These are phyloP conservation scores for Cenococcum geophilum DNA, from an alignment of 495 filamentous ascomycete genomes.

Conservation along the genomic window DNA sequence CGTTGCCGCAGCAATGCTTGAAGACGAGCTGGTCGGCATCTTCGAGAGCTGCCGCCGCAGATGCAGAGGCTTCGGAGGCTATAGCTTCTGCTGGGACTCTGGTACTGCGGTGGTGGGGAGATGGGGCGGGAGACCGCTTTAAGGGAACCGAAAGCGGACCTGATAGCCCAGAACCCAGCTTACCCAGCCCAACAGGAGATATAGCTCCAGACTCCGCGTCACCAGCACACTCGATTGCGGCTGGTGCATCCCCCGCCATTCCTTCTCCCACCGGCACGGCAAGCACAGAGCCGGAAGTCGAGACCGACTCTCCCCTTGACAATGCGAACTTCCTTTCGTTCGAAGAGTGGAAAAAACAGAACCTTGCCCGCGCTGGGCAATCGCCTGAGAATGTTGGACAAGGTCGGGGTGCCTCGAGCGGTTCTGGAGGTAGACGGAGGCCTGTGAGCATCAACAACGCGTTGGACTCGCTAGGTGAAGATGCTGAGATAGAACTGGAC, in stretches of 20 bases:
- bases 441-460: slow-evolving; percentile 56
- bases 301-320: slow-evolving; percentile 66
- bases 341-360: slow-evolving; percentile 96
- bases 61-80: too few species aligned
- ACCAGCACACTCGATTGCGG: not conserved
- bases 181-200: not conserved
- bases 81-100: slow-evolving; percentile 6
- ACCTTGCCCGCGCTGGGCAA: slow-evolving; percentile 78
- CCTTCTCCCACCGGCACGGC: slow-evolving; percentile 13
- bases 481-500: slow-evolving; percentile 83
- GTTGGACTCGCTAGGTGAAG: slow-evolving; percentile 73
- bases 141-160: not conserved
- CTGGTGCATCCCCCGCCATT: not conserved
- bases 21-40: slow-evolving; percentile 44
- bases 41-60: slow-evolving; percentile 24
- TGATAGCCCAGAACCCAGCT: not conserved
- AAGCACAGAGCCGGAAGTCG: slow-evolving; percentile 38
- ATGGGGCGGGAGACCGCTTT: not conserved
- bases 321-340: slow-evolving; percentile 90
- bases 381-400: slow-evolving; percentile 66
- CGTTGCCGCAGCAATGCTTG: slow-evolving; percentile 70
- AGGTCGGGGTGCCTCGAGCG: slow-evolving; percentile 38
- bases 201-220: not conserved
- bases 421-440: slow-evolving; percentile 42
- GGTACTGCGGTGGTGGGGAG: slow-evolving; percentile 10